Evolutionary conservation across 164 flowering plant genomes (phyloP).

Genomic region (Chimonanthus praecox): DNA sequence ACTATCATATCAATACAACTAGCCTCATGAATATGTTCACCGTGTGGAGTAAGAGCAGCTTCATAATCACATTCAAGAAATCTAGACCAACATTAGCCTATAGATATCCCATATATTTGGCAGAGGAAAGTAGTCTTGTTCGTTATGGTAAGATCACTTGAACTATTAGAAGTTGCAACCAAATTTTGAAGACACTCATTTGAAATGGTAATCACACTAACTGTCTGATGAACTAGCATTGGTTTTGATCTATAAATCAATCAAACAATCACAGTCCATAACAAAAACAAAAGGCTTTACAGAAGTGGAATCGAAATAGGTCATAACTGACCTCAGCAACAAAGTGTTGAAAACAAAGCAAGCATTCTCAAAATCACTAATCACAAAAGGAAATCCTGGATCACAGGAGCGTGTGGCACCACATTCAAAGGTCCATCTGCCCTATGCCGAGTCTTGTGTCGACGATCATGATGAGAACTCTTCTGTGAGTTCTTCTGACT

Average conservation of each 20-base stretch:
- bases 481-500: slow-evolving; percentile 36
- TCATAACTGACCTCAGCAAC: background rate
- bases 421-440: slow-evolving; percentile 36
- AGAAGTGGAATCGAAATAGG: background rate
- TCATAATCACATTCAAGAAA: too few relatives aligned
- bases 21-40: too few relatives aligned
- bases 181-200: too few relatives aligned
- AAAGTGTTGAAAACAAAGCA: background rate
- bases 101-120: too few relatives aligned
- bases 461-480: slow-evolving; percentile 45
- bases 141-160: too few relatives aligned
- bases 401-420: slow-evolving; percentile 44
- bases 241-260: background rate
- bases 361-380: background rate
- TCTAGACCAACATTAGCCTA: too few relatives aligned
- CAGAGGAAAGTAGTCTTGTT: too few relatives aligned
- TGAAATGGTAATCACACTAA: too few relatives aligned
- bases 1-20: too few relatives aligned
- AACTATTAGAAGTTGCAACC: too few relatives aligned
- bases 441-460: slow-evolving; percentile 47
- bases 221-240: too few relatives aligned
- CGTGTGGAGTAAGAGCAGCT: too few relatives aligned
- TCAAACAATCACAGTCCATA: background rate
- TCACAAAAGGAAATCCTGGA: slow-evolving; percentile 85
- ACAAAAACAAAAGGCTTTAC: background rate